These are phyloP conservation scores for Claviceps pazoutovae DNA, from an alignment of 2,329 filamentous ascomycete species.

Conservation along the genomic window DNA sequence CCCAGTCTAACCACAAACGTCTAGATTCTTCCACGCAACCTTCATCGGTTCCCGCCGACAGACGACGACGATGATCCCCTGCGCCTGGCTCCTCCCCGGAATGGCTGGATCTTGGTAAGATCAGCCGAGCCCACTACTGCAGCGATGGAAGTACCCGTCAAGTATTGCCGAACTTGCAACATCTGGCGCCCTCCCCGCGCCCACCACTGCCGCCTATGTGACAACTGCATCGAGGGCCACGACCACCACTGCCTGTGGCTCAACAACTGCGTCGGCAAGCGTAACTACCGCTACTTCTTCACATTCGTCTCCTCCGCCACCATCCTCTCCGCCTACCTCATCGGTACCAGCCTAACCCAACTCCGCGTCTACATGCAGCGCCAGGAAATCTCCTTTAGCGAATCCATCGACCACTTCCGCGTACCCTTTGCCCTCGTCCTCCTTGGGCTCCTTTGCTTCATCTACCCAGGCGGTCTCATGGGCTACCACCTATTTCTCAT, in stretches of 20 bases:
- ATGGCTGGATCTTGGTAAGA: conserved; percentile 87
- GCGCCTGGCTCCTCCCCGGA: conserved; percentile 68
- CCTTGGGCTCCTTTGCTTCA: conserved; percentile 58
- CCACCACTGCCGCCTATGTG: conserved; percentile 91
- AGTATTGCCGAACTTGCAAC: conserved; percentile 95
- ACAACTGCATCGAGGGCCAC: conserved; percentile 93
- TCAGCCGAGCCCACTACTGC: conserved; percentile 60
- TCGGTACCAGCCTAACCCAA: conserved; percentile 68
- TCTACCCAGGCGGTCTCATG: conserved; percentile 74
- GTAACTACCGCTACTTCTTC: conserved; percentile 98
- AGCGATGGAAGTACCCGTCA: conserved; percentile 94
- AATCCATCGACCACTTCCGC: conserved; percentile 55
- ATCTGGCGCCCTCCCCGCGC: conserved; percentile 93
- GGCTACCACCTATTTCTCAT: conserved; percentile 87
- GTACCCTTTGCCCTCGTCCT: conserved; percentile 82
- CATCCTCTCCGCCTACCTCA: conserved; percentile 59
- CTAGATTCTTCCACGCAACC: conserved; percentile 80
- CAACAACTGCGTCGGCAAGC: conserved; percentile 92
- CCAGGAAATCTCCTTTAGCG: conserved; percentile 51
- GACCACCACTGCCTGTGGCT: conserved; percentile 99
- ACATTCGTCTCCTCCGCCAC: conserved; percentile 74
- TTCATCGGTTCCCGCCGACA: conserved; percentile 72
- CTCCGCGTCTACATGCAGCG: conserved; percentile 56
- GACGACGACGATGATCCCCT: conserved; percentile 70
- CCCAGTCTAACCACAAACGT: background rate